These are phyloP conservation scores for Capsicum pubescens DNA, from an alignment of 257 asterid genomes.

Conservation along the genomic window DNA sequence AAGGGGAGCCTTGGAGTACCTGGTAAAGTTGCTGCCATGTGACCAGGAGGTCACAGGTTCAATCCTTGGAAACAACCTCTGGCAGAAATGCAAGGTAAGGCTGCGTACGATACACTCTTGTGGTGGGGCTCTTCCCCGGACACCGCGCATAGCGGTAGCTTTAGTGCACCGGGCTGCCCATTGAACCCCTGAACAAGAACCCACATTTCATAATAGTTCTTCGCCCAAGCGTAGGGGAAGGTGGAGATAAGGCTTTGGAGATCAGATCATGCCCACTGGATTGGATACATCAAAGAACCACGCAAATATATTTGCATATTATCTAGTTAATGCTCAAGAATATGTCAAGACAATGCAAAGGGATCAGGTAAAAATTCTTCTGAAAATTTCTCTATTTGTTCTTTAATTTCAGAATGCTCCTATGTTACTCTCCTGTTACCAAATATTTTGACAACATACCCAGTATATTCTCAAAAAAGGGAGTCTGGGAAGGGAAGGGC, in stretches of 20 bases:
- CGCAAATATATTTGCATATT: neutral
- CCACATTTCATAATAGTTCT: neutral
- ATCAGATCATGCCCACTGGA: slow-evolving; percentile 9
- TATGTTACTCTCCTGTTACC: neutral
- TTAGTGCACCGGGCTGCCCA: neutral
- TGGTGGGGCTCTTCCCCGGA: no score
- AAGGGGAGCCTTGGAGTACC: no score
- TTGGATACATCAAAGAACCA: slow-evolving; percentile 18
- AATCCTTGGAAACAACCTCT: no score
- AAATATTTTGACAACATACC: neutral
- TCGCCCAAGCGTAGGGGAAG: neutral
- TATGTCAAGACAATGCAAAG: neutral
- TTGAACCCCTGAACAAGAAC: slow-evolving; percentile 16
- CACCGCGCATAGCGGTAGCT: no score
- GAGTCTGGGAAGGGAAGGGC: neutral
- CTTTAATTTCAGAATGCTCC: slow-evolving; percentile 14
- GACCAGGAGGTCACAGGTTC: no score
- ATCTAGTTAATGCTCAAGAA: neutral
- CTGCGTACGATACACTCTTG: no score
- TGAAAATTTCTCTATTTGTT: neutral
- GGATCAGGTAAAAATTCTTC: slow-evolving; percentile 6
- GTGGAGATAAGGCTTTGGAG: neutral
- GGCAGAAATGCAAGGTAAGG: no score
- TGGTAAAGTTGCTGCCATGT: no score
- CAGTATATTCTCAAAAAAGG: neutral